Base-by-base conservation (phyloP, 2,329 filamentous ascomycete genomes). In the Orbilia javanica region DNA sequence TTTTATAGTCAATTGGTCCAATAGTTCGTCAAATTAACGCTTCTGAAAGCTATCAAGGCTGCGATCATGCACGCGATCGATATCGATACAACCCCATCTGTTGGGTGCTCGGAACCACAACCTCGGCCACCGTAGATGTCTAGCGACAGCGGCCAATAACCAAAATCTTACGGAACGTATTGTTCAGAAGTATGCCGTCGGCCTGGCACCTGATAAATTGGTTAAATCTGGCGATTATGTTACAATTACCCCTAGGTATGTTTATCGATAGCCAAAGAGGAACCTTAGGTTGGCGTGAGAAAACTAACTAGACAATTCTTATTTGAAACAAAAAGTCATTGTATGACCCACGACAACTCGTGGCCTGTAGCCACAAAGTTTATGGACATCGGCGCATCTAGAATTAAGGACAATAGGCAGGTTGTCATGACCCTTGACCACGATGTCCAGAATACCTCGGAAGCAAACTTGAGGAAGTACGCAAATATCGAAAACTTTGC, bases 151-250 rank as follows among this genome's bases (percentile, higher is more conserved):
- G 13, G 69, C 62, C 7, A 66, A 73, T 44, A 62, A 65, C 0
- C 94, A 97, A 84, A 97, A 93, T 1, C 85, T 97, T 64, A 96
- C 93, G 1, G 94, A 97, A 84, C 97, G 97, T 87, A 97, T 97
- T 75, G 91, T 97, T 0, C 94, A 97, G 84, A 85, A 88, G 15
- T 91, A 97, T 84, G 88, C 93, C 0, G 87, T 94, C n/a, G 93
- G 90, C 8, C 88, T 97, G 0, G 85, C 92, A 0, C 84, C 89
- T 10, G 93, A 90, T 76, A 97, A 97, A 85, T 86, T 88, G 72
- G 92, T 97, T 82, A 88, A 88, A 81, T 87, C 88, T 3, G 94
- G 94, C 82, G 94, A 97, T 87, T 97, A 96, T 86, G 90, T 97
- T 74, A 92, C 89, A 0, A 87, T 97, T 18, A 39, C 34, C 5